Evolutionary conservation across 2,329 filamentous ascomycete genomes (phyloP), one percentile per base, ranked within the genome.

Genomic region (Ascomycota sp.): DNA sequence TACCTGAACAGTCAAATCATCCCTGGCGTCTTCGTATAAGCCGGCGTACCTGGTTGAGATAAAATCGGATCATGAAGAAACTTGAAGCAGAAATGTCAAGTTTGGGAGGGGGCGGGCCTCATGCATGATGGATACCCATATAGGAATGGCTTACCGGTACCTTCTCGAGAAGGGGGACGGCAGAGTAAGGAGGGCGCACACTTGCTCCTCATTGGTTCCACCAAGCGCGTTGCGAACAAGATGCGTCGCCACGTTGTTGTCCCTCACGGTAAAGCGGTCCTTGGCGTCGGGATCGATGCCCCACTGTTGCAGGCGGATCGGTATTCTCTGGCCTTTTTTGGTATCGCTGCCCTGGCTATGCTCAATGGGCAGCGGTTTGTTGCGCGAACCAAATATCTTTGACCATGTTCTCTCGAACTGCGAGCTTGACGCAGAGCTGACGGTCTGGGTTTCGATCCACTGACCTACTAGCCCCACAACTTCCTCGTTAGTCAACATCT

Each of bases 401-500:
- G 56, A 72, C 78, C 80, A 89, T 3, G 56, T 65, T 53, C 56
- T 55, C 43, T 75, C 67, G 32, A 89, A 59, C 63, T 80, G 82
- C 2, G 75, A 74, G 34, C 52, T 59, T 27, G 59, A 55, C 4
- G 52, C 48, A 4, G 52, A 48, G 29, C 48, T 54, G 33, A 46
- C 50, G 23, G 59, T 57, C 48, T 94, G 78, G 15, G 69, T 71
- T 50, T 98, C 89, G 28, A 98, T 71, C 89, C 89, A 98, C 51
- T 92, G 82, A 11, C 86, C 91, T 4, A 98, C 89, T 3, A 98
- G 69, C 1, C 89, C 89, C 30, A 98, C 79, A 1, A 94, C 89
- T 57, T 98, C 89, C 48, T 98, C 89, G 44, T 95, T 98, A 28
- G 82, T 94, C 36, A 98, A 64, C 89, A 95, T 95, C 55, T 98